Conservation (phyloP, 2,329 filamentous ascomycete genomes). For the Alternaria triticina region DNA sequence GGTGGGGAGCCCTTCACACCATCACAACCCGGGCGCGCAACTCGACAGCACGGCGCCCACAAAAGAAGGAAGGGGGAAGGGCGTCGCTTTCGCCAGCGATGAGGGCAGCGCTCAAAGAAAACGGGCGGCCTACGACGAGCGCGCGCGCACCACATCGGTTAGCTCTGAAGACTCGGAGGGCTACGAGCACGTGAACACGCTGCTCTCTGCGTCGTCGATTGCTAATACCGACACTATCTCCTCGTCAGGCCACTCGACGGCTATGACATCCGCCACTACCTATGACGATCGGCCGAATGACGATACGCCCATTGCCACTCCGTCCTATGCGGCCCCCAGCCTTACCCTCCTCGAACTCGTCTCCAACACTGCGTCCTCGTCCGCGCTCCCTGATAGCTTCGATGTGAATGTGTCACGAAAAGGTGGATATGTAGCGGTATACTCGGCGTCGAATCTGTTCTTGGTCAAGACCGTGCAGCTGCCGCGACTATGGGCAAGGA, state of each 20-base stretch:
- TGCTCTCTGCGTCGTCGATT: conserved; percentile 41
- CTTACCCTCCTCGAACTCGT: conserved; percentile 47
- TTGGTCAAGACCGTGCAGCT: conserved; percentile 46
- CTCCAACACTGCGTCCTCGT: conserved; percentile 48
- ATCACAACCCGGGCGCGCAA: conserved; percentile 7
- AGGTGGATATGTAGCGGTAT: conserved; percentile 46
- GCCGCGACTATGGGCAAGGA: conserved; percentile 46
- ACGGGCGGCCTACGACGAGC: conserved; percentile 2
- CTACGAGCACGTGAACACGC: conserved; percentile 27
- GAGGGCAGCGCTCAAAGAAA: conserved; percentile 9
- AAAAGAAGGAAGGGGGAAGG: conserved; percentile 27
- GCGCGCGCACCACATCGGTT: conserved; percentile 25
- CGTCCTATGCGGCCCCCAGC: conserved; percentile 39
- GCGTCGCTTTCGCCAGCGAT: conserved; percentile 29
- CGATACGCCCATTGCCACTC: conserved; percentile 23
- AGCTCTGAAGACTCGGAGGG: conserved; percentile 15
- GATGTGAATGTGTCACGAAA: conserved; percentile 47
- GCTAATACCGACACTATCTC: conserved; percentile 37
- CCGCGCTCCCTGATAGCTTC: conserved; percentile 47
- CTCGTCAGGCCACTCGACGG: conserved; percentile 40
- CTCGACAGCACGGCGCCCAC: conserved; percentile 19
- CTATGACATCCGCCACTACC: conserved; percentile 43
- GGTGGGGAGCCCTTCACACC: conserved; percentile 27
- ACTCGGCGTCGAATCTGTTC: conserved; percentile 47
- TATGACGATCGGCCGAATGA: conserved; percentile 31